Percentiles rank a stretch among this genome's conserved stretches.
Conservation (phyloP, 495 filamentous ascomycete genomes). For the Pyrenula massariospora region DNA sequence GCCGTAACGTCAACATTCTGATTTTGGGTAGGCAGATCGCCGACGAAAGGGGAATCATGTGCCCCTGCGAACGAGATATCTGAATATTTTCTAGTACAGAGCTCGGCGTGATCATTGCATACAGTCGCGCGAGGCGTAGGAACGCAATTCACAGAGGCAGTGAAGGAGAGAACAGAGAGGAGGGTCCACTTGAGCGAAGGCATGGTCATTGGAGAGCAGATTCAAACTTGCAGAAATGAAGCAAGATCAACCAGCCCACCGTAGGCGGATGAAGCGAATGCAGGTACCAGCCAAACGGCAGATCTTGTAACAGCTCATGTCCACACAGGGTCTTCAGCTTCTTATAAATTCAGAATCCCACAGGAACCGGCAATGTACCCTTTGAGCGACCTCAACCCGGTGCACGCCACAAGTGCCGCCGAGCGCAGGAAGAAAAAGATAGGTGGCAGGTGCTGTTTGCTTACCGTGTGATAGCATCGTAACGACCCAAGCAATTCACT, state of each 20-base stretch:
- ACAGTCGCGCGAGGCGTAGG: not conserved
- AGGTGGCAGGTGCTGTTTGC: not conserved
- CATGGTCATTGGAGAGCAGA: not conserved
- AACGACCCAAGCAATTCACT: not conserved
- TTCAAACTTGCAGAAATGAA: not conserved
- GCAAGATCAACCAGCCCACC: not conserved
- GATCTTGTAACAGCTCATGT: not conserved
- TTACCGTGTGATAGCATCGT: not conserved
- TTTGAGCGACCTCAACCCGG: too few species aligned
- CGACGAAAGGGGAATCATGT: conserved; percentile 58
- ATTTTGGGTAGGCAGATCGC: conserved; percentile 47
- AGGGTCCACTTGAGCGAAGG: not conserved
- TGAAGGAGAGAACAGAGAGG: not conserved
- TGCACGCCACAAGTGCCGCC: too few species aligned
- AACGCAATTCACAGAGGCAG: not conserved
- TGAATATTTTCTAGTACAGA: conserved; percentile 50
- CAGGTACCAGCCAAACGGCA: not conserved
- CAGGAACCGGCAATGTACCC: not conserved
- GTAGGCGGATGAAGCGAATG: not conserved
- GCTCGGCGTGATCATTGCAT: conserved; percentile 57
- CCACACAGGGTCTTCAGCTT: not conserved
- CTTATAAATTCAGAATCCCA: not conserved
- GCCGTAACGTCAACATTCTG: conserved; percentile 54
- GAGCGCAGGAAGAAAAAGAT: not conserved
- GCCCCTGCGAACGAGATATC: conserved; percentile 58